phyloP scores from a whole-genome alignment of 306 rosid species.

The Datisca glomerata region DNA sequence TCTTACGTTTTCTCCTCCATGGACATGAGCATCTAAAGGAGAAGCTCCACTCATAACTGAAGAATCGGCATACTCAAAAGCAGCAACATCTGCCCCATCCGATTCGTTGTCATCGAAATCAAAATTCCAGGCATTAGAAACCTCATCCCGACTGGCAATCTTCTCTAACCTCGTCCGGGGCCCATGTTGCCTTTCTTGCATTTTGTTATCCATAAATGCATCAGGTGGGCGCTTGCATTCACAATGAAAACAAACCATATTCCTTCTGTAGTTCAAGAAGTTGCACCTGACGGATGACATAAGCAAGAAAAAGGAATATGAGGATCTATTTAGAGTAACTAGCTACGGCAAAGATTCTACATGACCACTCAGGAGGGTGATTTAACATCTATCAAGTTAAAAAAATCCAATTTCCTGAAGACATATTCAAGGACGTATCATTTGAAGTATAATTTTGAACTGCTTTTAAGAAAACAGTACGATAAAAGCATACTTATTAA shows the following conservation, averaged over 20 bases:
- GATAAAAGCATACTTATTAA: no score
- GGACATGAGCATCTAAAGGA: slow-evolving; percentile 27
- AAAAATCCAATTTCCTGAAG: no score
- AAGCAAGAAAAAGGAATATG: slow-evolving; percentile 7
- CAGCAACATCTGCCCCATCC: slow-evolving; percentile 96
- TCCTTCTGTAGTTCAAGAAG: slow-evolving; percentile 92
- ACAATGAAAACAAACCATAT: slow-evolving; percentile 84
- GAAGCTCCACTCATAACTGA: slow-evolving; percentile 33
- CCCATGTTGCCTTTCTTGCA: slow-evolving; percentile 38
- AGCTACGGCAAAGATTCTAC: no score
- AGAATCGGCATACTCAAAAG: slow-evolving; percentile 89
- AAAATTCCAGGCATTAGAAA: slow-evolving; percentile 92
- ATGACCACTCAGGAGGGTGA: not conserved
- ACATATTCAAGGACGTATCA: no score
- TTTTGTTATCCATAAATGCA: slow-evolving; percentile 50
- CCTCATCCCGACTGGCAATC: slow-evolving; percentile 38
- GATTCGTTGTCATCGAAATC: slow-evolving; percentile 95
- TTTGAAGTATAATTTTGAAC: no score
- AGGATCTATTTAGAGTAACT: not conserved
- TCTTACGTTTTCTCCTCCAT: slow-evolving; percentile 29
- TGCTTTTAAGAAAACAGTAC: no score
- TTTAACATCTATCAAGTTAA: not conserved
- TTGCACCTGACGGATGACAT: slow-evolving; percentile 68
- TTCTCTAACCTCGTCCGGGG: slow-evolving; percentile 40
- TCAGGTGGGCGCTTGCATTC: slow-evolving; percentile 95